Evolutionary conservation across 129 eudicot genomes (phyloP), one percentile per base, ranked within the genome.

Genomic region (Solidago caesia): DNA sequence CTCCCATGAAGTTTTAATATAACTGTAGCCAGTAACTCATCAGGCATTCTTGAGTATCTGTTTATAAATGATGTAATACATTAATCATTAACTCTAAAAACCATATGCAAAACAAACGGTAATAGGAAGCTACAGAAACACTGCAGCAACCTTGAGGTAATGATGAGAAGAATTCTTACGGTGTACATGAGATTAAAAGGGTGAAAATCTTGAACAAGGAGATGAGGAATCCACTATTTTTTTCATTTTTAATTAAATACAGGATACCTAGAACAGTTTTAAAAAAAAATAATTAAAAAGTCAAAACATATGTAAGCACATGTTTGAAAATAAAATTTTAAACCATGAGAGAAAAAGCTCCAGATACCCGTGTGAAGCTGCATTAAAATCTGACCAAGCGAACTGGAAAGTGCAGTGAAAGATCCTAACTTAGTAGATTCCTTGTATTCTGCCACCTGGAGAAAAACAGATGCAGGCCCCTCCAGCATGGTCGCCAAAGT

Each of bases 301-400:
- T 1, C 62, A 14, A 71, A 71, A 46, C 44, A 64, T 42, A 52
- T 26, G 39, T 9, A 39, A 44, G 39, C 49, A 21, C 64, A 5
- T 25, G 27, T 56, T 52, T 11, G 8, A 42, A 68, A n/a, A 7
- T 51, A 4, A 39, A 29, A 29, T 33, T 7, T 7, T 29, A 55
- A 53, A 52, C n/a, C 67, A 67, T 27, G 27, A 8, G 55, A 39
- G 58, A 27, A 21, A 75, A 67, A 21, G 72, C 64, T 47, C 69
- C 41, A 8, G 42, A 55, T 82, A 94, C 99, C 99, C 33, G 90
- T 77, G 81, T 95, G 99, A 64, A 95, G 92, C 80, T 95, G 97
- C 97, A 95, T 82, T 49, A 95, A 85, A 60, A 91, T 95, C 82
- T 91, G 99, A 72, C 99, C 99, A 81, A 95, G 97, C 64, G 87